A percentile compares a stretch with the other conserved stretches of the same genome.
Conservation (phyloP, 345 rosid genomes). For the Pistacia integerrima region DNA sequence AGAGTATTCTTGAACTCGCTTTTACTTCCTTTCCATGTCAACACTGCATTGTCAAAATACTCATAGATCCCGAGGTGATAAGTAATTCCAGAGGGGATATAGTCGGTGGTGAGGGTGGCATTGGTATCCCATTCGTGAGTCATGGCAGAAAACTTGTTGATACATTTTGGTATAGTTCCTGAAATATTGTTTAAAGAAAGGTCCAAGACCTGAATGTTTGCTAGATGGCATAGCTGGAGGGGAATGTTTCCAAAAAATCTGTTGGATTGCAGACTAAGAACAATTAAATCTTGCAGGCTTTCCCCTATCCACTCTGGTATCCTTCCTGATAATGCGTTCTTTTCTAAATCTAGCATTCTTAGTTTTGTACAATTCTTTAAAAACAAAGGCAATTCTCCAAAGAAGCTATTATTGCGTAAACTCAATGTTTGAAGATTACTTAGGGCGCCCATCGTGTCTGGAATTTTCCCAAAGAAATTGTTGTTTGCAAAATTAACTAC, state of each 20-base stretch:
- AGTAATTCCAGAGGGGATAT: no score
- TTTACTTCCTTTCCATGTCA: slow-evolving; percentile 34
- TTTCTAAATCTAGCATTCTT: not conserved
- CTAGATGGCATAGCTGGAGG: not conserved
- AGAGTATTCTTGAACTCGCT: not conserved
- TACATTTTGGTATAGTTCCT: not conserved
- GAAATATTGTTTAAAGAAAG: slow-evolving; percentile 7
- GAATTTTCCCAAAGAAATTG: slow-evolving; percentile 23
- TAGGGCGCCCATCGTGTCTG: slow-evolving; percentile 27
- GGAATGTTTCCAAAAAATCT: not conserved
- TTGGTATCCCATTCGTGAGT: no score
- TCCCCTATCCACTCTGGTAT: slow-evolving; percentile 15
- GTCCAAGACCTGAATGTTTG: slow-evolving; percentile 2
- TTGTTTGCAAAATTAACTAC: slow-evolving; percentile 25
- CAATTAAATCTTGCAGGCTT: not conserved
- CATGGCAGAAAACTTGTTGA: slow-evolving; percentile 9
- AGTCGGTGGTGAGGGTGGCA: not conserved
- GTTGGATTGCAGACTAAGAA: slow-evolving; percentile 2
- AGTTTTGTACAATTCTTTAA: slow-evolving; percentile 26
- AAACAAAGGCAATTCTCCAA: slow-evolving; percentile 34
- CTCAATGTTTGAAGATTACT: slow-evolving; percentile 27
- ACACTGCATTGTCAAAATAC: slow-evolving; percentile 13
- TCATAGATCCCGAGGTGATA: not conserved
- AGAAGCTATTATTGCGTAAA: slow-evolving; percentile 31
- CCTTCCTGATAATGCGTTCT: not conserved